Evolutionary conservation across 164 flowering plant species (phyloP).

Genomic region (Nymphaea colorata): DNA sequence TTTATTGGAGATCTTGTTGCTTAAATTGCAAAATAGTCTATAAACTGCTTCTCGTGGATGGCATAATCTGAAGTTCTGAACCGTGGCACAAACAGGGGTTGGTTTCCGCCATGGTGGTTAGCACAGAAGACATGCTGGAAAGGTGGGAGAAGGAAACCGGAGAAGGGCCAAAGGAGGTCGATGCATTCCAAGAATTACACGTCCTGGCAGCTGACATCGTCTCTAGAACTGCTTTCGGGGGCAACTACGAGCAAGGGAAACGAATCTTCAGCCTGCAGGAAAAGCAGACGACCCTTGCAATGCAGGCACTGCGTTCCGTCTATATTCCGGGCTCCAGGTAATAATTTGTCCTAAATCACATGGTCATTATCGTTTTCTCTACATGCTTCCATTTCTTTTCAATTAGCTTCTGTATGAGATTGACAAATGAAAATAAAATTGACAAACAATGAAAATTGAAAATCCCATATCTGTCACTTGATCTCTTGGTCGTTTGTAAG

Average conservation of each 20-base stretch:
- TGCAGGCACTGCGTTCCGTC: conserved; percentile 36
- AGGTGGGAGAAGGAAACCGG: conserved; percentile 2
- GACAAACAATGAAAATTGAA: no score
- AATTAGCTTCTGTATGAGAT: no score
- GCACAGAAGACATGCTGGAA: conserved; percentile 1
- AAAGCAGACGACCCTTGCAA: conserved; percentile 32
- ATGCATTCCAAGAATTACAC: conserved; percentile 3
- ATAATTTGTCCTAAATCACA: no score
- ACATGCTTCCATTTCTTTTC: no score
- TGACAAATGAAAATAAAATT: no score
- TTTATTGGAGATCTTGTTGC: no score
- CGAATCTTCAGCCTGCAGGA: conserved; percentile 60
- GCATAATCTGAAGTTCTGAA: no score
- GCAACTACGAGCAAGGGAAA: conserved; percentile 64
- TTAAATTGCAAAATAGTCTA: no score
- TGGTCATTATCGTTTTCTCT: no score
- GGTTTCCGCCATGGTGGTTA: conserved; percentile 2
- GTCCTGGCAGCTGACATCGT: conserved; percentile 49
- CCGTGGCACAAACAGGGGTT: conserved; percentile 1
- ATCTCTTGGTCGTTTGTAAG: no score
- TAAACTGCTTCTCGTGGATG: no score
- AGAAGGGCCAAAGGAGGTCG: not conserved
- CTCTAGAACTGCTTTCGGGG: conserved; percentile 76
- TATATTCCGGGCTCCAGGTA: conserved; percentile 81
- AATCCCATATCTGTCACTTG: no score